Evolutionary conservation across 192 early-diverging fungal species (phyloP), one percentile per base, ranked within the genome.

Genomic region (Cladochytrium replicatum): DNA sequence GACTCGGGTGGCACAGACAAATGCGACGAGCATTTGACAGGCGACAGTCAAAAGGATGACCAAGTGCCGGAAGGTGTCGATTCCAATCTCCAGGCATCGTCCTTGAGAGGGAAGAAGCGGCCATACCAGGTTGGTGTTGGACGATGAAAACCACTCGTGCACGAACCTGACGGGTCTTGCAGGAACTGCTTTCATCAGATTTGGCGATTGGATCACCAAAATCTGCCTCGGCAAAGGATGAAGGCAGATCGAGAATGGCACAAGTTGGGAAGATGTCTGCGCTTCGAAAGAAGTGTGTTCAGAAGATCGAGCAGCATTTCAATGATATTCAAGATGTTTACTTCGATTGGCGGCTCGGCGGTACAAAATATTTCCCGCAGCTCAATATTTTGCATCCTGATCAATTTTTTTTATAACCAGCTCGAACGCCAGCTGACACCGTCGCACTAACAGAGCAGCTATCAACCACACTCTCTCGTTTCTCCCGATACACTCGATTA

Each of bases 281-380:
- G 22, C 21, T 25, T 19, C 43, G 37, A n/a, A 42, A 29, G 9
- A 9, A n/a, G 24, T 30, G 6, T 6, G 23, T 31, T 40, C 52
- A 3, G 6, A 40, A 13, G 27, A 72, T 85, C 2, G 61, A 72
- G 2, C 63, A 68, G 15, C 83, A 86, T 48, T 80, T 85, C 50
- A 59, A 69, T 29, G 87, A 89, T 43, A 55, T 93, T 4, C 78
- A 84, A 49, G 50, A 77, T 15, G 74, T 66, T 46, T 93, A 93
- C 67, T 86, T 84, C 64, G 67, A 69, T 27, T 61, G 69, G 45
- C 71, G 81, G 13, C 22, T 19, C 21, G 24, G 22, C 8, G 13
- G 9, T 29, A 38, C 13, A 26, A 41, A 21, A 32, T 25, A 3
- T 25, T 15, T 49, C 11, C 25, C 2, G 3, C 22, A n/a, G 21